Conservation (phyloP, 2,329 filamentous ascomycete genomes). For the Apiospora koreana region DNA sequence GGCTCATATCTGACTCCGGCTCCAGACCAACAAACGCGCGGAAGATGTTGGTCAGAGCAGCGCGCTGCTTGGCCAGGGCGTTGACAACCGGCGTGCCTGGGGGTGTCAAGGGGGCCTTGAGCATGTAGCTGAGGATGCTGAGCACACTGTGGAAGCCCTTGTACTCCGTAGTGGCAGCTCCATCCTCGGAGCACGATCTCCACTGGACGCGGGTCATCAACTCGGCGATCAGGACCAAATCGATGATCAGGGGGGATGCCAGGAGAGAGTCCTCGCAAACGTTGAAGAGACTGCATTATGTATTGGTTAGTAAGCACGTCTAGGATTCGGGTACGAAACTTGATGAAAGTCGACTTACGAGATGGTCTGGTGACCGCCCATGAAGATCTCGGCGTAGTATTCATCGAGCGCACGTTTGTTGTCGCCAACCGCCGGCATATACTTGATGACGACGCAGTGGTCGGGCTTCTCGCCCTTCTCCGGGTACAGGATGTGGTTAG, state of each 20-base stretch:
- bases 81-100: constrained; percentile 96
- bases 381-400: constrained; percentile 99
- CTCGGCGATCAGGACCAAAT: constrained; percentile 88
- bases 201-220: constrained; percentile 99
- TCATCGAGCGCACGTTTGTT: constrained; percentile 99
- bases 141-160: constrained; percentile 96
- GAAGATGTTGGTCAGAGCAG: constrained; percentile 96
- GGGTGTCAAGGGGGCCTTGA: constrained; percentile 91
- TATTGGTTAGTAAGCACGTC: constrained; percentile 10
- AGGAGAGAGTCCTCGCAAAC: constrained; percentile 98
- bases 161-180: constrained; percentile 63
- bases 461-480: constrained; percentile 91
- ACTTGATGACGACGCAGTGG: constrained; percentile 98
- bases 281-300: constrained; percentile 78
- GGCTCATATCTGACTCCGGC: constrained; percentile 97
- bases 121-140: constrained; percentile 98
- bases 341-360: constrained; percentile 48
- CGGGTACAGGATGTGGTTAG: constrained; percentile 83
- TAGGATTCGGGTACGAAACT: constrained; percentile 15
- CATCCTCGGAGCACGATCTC: constrained; percentile 63
- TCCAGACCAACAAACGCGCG: constrained; percentile 94
- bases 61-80: constrained; percentile 92
- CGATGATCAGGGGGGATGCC: constrained; percentile 95
- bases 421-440: constrained; percentile 98
- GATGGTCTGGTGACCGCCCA: constrained; percentile 98